Base-by-base conservation (phyloP, 2,329 filamentous ascomycete genomes). In the Trichoderma citrinoviride region DNA sequence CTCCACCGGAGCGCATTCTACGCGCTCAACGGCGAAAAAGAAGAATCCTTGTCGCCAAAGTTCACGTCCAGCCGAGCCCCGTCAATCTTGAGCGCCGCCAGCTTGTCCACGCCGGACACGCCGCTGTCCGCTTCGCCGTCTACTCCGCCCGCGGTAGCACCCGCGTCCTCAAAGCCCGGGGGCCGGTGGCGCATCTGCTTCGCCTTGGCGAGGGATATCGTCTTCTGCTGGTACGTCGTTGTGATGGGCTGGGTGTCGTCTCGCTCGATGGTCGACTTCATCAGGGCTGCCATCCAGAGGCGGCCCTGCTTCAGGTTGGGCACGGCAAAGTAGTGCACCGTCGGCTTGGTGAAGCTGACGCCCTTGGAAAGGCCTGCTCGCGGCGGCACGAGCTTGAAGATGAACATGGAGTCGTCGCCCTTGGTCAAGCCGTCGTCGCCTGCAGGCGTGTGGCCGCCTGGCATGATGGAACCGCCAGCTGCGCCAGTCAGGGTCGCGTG, bases 221-320 rank as follows among this genome's bases (percentile, higher is more conserved):
- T 99, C 81, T 96, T 95, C 75, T 97, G 93, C 74, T 97, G 94
- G 78, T 98, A 98, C 3, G 93, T 97, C 3, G 91, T 95, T 21
- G 92, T 93, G 66, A 97, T 89, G 10, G 90, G 86, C 67, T 90
- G 85, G 4, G 85, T 85, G 72, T 90, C 87, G 71, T 99, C 95
- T 67, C 94, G 90, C 74, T 98, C 94, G 71, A 99, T 99, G 1
- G 95, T 99, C 12, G 95, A 95, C 79, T 99, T 99, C 92, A 99
- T 96, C 58, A 99, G 81, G 6, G 95, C 95, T 5, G 93, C 95
- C 95, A 99, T 99, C 95, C 95, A 99, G 46, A 96, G 81, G 14
- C 95, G 88, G 17, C 95, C 95, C 73, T 95, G 87, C 71, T 92
- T 88, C 65, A 97, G 81, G 71, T 90, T 97, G 60, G 96, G 93